Evolutionary conservation across 495 filamentous ascomycete genomes (phyloP).

Genomic region (Hypoxylon fragiforme): DNA sequence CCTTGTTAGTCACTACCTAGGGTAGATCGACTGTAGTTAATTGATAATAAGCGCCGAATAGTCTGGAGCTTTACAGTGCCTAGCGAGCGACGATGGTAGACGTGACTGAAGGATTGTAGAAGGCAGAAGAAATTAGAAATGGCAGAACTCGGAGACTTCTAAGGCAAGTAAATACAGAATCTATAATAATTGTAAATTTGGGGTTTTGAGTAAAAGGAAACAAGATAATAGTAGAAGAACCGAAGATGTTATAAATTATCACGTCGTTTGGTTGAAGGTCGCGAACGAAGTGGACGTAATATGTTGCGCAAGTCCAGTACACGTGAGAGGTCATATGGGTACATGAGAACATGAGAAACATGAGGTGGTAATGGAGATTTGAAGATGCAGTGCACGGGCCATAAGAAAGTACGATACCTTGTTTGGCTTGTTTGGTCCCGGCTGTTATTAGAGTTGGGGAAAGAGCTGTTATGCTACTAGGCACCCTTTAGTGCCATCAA

Average conservation of each 20-base stretch:
- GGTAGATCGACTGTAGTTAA: not conserved
- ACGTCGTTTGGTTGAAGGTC: not conserved
- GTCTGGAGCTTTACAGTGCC: conserved; percentile 10
- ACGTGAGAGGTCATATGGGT: conserved; percentile 32
- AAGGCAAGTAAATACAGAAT: too few species aligned
- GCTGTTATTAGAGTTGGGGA: not conserved
- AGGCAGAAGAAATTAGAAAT: conserved; percentile 3
- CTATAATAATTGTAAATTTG: too few species aligned
- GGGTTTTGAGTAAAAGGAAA: not conserved
- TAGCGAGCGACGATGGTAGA: not conserved
- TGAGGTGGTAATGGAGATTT: conserved; percentile 19
- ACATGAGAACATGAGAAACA: too few species aligned
- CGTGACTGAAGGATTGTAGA: conserved; percentile 2
- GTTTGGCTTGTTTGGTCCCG: not conserved
- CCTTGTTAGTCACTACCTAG: not conserved
- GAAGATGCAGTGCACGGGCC: not conserved
- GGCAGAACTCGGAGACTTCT: too few species aligned
- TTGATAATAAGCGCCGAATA: conserved; percentile 12
- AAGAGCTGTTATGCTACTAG: not conserved
- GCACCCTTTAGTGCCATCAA: not conserved
- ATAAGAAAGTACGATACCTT: not conserved
- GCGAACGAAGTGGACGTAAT: conserved; percentile 8
- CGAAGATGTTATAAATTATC: conserved; percentile 10
- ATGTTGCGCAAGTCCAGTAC: conserved; percentile 32
- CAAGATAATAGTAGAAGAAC: conserved; percentile 1